phyloP scores from a whole-genome alignment of 129 eudicot species.

The Tagetes patula region DNA sequence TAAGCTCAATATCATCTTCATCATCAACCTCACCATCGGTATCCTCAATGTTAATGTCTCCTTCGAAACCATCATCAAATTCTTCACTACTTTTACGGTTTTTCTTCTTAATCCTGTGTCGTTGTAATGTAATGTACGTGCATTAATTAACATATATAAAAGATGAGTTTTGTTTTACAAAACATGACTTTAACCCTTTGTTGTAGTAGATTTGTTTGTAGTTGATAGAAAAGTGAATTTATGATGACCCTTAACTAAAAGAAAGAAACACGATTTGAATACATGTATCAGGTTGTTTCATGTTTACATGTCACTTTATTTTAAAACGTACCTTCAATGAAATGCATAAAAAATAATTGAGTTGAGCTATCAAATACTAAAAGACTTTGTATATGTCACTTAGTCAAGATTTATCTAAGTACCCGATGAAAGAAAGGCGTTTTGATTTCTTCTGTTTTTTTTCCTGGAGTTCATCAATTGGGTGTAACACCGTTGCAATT shows the following conservation, averaged over 20 bases:
- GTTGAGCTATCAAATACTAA: no score
- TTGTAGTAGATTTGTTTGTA: no score
- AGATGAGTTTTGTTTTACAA: no score
- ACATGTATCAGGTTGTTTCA: no score
- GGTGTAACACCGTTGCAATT: constrained; percentile 47
- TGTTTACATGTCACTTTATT: no score
- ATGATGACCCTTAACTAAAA: no score
- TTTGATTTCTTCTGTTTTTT: constrained; percentile 59
- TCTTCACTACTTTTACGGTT: constrained; percentile 43
- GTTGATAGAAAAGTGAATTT: no score
- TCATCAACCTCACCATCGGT: constrained; percentile 38
- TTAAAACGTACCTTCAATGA: no score
- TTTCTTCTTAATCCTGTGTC: constrained; percentile 70
- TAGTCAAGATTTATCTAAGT: constrained; percentile 8
- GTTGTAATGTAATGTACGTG: neutral
- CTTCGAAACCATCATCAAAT: constrained; percentile 35
- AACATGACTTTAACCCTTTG: no score
- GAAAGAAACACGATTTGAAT: no score
- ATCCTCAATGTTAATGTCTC: constrained; percentile 39
- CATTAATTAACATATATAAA: no score
- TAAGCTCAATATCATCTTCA: constrained; percentile 32
- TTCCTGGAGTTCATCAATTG: constrained; percentile 63
- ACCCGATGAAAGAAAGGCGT: constrained; percentile 85
- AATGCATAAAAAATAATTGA: no score
- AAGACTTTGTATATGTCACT: neutral